A percentile compares a stretch with the other conserved stretches of the same genome.
Conservation (phyloP, 1,139 yeast species). For the Candida mesenterica region DNA sequence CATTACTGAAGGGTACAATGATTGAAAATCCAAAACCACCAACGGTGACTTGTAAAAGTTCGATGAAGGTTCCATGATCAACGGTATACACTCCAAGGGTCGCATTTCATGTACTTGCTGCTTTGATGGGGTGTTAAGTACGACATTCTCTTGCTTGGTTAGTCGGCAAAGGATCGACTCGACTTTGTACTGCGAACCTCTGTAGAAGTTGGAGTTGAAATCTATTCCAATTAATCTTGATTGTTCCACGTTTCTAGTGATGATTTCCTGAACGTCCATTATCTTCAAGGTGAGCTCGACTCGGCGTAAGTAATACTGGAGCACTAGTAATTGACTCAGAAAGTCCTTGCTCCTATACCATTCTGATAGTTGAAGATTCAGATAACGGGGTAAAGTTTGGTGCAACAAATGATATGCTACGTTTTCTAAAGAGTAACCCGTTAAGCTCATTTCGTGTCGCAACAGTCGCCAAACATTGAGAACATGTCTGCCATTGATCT, state of each 20-base stretch:
- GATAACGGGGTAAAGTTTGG: conserved; percentile 62
- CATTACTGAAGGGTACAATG: conserved; percentile 87
- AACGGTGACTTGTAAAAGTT: conserved; percentile 85
- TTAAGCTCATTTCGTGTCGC: conserved; percentile 58
- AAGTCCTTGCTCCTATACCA: conserved; percentile 41
- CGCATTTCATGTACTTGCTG: conserved; percentile 80
- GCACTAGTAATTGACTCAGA: conserved; percentile 33
- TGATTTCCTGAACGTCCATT: conserved; percentile 60
- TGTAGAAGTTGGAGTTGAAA: conserved; percentile 77
- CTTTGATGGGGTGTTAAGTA: conserved; percentile 78
- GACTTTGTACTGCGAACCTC: conserved; percentile 94
- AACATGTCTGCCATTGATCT: conserved; percentile 75
- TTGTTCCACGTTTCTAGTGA: conserved; percentile 75
- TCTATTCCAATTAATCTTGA: conserved; percentile 88
- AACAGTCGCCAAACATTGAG: conserved; percentile 82
- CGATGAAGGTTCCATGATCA: conserved; percentile 90
- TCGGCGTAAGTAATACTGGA: conserved; percentile 54
- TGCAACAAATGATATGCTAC: conserved; percentile 68
- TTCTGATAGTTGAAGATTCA: conserved; percentile 46
- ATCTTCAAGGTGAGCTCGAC: conserved; percentile 46
- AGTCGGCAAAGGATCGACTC: conserved; percentile 78
- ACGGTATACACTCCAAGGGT: conserved; percentile 83
- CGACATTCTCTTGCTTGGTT: conserved; percentile 69
- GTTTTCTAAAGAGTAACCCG: conserved; percentile 75
- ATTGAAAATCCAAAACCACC: conserved; percentile 87